A percentile compares a stretch with the other conserved stretches of the same genome.
Conservation (phyloP, 176 grass and related monocot genomes). For the Avena atlantica region DNA sequence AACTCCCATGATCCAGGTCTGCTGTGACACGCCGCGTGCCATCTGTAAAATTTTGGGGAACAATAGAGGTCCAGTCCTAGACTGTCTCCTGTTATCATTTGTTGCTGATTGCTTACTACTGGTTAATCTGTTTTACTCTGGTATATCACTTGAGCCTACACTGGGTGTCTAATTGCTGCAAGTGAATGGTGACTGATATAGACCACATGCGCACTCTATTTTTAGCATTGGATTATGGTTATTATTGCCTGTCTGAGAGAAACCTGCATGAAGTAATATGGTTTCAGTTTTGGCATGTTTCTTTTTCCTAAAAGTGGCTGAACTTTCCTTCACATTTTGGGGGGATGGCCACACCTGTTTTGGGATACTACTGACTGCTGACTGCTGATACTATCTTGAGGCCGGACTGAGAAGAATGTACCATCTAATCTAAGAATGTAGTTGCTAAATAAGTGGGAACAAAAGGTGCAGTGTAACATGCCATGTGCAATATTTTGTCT, state of each 20-base stretch:
- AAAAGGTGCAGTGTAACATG: not conserved
- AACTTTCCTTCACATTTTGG: not conserved
- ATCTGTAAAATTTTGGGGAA: not conserved
- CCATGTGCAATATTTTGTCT: not conserved
- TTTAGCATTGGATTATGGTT: not conserved
- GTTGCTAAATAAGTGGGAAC: not conserved
- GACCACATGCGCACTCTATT: not conserved
- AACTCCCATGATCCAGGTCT: slow-evolving; percentile 35
- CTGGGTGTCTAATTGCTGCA: not conserved
- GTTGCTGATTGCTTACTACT: not conserved
- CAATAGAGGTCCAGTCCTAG: not conserved
- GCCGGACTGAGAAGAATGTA: too few relatives aligned
- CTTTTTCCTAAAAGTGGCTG: not conserved
- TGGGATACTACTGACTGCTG: not conserved
- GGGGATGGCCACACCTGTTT: not conserved
- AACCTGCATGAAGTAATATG: not conserved
- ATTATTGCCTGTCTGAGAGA: not conserved
- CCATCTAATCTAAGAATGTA: not conserved
- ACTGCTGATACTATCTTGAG: not conserved
- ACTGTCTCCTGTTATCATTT: not conserved
- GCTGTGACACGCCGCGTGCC: not conserved
- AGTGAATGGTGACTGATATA: not conserved
- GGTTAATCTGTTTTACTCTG: not conserved
- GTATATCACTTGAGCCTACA: not conserved
- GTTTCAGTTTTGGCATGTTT: not conserved